Evolutionary conservation across 768 basidiomycete species (phyloP).

Genomic region (Naganishia kalamii): DNA sequence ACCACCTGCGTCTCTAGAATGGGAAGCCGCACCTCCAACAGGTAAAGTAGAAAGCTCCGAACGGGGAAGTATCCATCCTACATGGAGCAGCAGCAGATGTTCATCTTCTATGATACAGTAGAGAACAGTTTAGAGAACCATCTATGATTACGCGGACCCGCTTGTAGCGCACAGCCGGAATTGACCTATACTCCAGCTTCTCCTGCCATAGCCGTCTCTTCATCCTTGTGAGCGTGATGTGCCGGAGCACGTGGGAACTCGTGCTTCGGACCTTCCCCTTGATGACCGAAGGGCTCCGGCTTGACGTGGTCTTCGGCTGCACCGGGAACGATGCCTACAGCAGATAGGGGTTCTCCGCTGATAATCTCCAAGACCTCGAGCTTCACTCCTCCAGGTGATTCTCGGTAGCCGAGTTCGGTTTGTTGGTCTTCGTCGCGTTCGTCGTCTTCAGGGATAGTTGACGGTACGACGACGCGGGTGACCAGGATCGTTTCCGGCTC

Average conservation of each 20-base stretch:
- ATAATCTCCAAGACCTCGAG: neutral
- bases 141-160: too few species aligned
- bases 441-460: neutral
- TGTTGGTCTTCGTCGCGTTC: slow-evolving; percentile 8
- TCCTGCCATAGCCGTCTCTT: neutral
- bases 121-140: too few species aligned
- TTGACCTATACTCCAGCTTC: neutral
- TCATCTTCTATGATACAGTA: too few species aligned
- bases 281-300: neutral
- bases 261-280: neutral
- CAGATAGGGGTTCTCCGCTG: neutral
- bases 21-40: too few species aligned
- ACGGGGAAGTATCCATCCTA: too few species aligned
- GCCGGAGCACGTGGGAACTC: neutral
- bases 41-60: too few species aligned
- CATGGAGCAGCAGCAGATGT: too few species aligned
- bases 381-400: neutral
- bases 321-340: neutral
- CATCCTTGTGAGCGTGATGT: neutral
- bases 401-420: neutral
- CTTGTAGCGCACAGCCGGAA: too few species aligned
- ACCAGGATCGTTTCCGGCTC: neutral
- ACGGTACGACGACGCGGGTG: neutral
- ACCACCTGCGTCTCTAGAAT: too few species aligned
- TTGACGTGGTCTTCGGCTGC: neutral